A percentile compares a stretch with the other conserved stretches of the same genome.
Conservation (phyloP, 2,329 filamentous ascomycete species). For the Nemania serpens region DNA sequence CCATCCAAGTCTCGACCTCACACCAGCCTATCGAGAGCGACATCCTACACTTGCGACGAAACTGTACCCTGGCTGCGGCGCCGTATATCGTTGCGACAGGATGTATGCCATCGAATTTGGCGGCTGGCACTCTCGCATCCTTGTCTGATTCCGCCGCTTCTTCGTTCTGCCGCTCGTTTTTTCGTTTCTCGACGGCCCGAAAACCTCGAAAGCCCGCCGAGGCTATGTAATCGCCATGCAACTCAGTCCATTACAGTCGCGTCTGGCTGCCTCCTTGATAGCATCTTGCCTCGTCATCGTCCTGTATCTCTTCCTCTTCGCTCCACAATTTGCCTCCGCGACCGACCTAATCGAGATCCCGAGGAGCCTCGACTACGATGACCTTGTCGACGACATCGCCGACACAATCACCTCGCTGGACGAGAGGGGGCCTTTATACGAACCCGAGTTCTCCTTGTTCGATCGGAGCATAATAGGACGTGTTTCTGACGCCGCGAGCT, state of each 20-base stretch:
- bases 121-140: constrained; percentile 15
- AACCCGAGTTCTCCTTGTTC: constrained; percentile 64
- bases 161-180: neutral
- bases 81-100: constrained; percentile 17
- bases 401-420: constrained; percentile 26
- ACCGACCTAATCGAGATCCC: constrained; percentile 49
- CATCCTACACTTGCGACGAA: too few relatives aligned
- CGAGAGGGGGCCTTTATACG: constrained; percentile 50
- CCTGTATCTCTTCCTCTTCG: constrained; percentile 64
- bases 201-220: constrained; percentile 41
- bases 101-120: constrained; percentile 21
- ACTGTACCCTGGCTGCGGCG: neutral
- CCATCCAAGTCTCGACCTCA: too few relatives aligned
- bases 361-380: constrained; percentile 30
- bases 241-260: constrained; percentile 72
- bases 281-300: constrained; percentile 63
- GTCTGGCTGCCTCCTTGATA: constrained; percentile 69
- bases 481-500: constrained; percentile 55
- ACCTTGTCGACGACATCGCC: constrained; percentile 29
- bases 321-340: constrained; percentile 65
- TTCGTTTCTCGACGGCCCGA: constrained; percentile 36
- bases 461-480: constrained; percentile 67
- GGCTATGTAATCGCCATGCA: constrained; percentile 57
- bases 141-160: constrained; percentile 24
- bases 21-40: too few relatives aligned